A percentile compares a stretch with the other conserved stretches of the same genome.
Evolutionary conservation across 345 rosid species (phyloP).

Genomic region (Populus euphratica): DNA sequence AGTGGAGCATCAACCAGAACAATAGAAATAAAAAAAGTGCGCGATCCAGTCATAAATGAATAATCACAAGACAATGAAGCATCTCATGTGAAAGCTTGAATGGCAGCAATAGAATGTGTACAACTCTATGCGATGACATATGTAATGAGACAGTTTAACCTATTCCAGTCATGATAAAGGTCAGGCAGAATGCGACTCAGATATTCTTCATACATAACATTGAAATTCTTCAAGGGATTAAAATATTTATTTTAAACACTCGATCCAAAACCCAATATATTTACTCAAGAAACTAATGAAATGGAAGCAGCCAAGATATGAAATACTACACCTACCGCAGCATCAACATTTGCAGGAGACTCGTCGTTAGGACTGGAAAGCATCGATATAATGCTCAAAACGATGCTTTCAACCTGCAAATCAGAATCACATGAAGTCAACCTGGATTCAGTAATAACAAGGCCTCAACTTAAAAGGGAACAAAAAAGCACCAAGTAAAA

Average conservation of each 20-base stretch:
- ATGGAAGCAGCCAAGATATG: neutral
- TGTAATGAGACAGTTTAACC: neutral
- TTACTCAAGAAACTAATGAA: neutral
- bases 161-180: neutral
- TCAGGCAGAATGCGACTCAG: neutral
- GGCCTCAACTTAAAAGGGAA: neutral
- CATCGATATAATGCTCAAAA: conserved; percentile 85
- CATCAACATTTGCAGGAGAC: conserved; percentile 92
- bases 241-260: neutral
- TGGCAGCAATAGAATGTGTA: neutral
- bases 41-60: neutral
- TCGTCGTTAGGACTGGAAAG: conserved; percentile 88
- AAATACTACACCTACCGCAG: conserved; percentile 55
- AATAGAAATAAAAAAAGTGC: neutral
- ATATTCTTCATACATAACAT: neutral
- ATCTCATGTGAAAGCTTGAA: neutral
- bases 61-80: neutral
- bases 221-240: neutral
- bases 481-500: neutral
- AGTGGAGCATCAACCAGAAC: neutral
- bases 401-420: conserved; percentile 77
- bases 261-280: neutral
- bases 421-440: neutral
- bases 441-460: neutral
- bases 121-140: neutral